Base-by-base conservation (phyloP, 1,284 basidiomycete genomes). In the Lignosus rhinocerotis region DNA sequence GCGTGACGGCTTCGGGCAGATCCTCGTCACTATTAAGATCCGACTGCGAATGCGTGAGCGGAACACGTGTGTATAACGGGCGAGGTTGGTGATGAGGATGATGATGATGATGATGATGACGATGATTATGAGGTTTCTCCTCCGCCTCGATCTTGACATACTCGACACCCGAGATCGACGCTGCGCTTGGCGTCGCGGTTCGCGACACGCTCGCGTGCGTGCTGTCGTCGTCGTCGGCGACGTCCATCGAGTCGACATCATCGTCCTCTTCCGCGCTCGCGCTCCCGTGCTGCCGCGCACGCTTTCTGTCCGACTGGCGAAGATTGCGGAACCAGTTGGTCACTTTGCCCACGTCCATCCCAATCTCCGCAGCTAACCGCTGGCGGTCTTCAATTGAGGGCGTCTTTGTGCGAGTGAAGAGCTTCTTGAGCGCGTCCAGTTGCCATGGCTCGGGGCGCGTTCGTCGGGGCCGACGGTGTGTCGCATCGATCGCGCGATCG, bases 291-390 rank as follows among this genome's bases (percentile, higher is more conserved):
- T 66, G 66, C 43, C 59, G 61, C 16, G 71, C 69, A 21, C 87
- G 83, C 72, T 85, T 88, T 55, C 88, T 78, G 34, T 87, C 80
- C 9, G 87, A 89, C 74, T 90, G 88, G 44, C 88, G 81, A 58
- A 90, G 76, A 70, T 92, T 92, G 42, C 90, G 79, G 78, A 91
- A 92, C 90, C 89, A 92, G 71, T 92, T 92, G n/a, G 88, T 90
- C 50, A 92, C 88, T 73, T 89, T 90, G 66, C 84, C 85, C 58
- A 90, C 73, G 72, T 92, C 88, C 88, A 88, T 90, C 58, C 87
- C 88, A 60, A 90, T 83, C 73, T 90, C 85, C 34, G 81, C 75
- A 19, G 89, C 89, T 12, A 92, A 76, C 41, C 83, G 81, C 46
- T 81, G 81, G 46, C 89, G 86, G 71, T 92, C 86, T 70, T 92